A percentile compares a stretch with the other conserved stretches of the same genome.
Conservation (phyloP, 495 filamentous ascomycete species). For the Penicillium turbatum region DNA sequence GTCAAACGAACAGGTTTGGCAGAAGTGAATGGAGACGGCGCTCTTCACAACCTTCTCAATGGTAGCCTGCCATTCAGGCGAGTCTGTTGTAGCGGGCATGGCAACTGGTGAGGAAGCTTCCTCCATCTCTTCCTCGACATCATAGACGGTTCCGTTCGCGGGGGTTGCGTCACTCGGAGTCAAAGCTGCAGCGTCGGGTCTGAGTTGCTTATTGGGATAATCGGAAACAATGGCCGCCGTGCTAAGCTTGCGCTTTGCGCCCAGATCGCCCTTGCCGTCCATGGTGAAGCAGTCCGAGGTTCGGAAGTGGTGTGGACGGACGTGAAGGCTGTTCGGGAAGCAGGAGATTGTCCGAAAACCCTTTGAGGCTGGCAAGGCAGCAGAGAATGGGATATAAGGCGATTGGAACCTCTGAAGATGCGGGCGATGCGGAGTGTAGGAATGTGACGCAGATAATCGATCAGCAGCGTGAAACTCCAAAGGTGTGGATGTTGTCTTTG, state of each 20-base stretch:
- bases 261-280: conserved; percentile 49
- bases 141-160: conserved; percentile 46
- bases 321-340: neutral
- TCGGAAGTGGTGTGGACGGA: neutral
- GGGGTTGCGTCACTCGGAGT: conserved; percentile 44
- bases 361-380: neutral
- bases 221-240: conserved; percentile 45
- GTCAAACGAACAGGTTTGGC: conserved; percentile 97
- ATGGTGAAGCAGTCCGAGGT: conserved; percentile 31
- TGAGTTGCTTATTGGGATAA: conserved; percentile 55
- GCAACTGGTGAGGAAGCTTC: conserved; percentile 41
- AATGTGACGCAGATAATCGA: conserved; percentile 1
- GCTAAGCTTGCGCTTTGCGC: conserved; percentile 60
- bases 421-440: conserved; percentile 12
- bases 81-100: conserved; percentile 62
- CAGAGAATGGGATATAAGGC: neutral
- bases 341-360: neutral
- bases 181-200: conserved; percentile 40
- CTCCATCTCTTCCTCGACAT: conserved; percentile 43
- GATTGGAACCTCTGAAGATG: neutral
- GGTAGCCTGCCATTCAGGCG: conserved; percentile 93
- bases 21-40: conserved; percentile 97
- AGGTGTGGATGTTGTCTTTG: neutral
- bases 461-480: neutral
- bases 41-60: conserved; percentile 90